Evolutionary conservation across 2,329 filamentous ascomycete genomes (phyloP), one percentile per base, ranked within the genome.

Genomic region (Cytospora paraplurivora): DNA sequence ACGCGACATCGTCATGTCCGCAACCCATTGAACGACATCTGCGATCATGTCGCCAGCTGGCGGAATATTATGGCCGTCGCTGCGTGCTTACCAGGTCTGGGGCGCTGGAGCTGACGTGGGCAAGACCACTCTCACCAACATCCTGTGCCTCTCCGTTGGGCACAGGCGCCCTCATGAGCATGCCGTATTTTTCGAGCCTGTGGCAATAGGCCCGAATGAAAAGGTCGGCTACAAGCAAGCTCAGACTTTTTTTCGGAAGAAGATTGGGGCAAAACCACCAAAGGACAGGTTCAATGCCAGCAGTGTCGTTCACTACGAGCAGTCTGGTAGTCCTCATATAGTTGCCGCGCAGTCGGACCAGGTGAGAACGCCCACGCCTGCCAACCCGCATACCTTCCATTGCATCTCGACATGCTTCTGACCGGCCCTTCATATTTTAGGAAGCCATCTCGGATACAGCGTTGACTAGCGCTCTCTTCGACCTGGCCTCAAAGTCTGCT

Each of bases 51-150:
- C 78, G 62, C 82, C 84, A 33, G 76, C 86, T 58, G 81, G 85
- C 55, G 82, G 86, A 59, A 79, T 86, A 55, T 79, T 93, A 44
- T 91, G 88, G 85, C 86, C 88, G 65, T 85, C 84, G 10, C 79
- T 93, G 60, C 85, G 86, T 66, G 81, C 86, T 13, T 85, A 91
- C 69, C 91, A 95, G 75, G 79, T 96, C 44, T 96, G 90, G 71
- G 92, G 92, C 34, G 90, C 92, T 54, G 95, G 94, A 70, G 95
- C 92, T 0, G 86, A 91, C 68, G 90, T 95, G 33, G 92, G 92
- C 67, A 96, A 96, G 79, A 96, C 92, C 0, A 85, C 96, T 37
- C 83, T 93, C 63, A 88, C 89, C 1, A 92, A 90, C 0, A 76
- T 92, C 13, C 79, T 96, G 4, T 89, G 86, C 73, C 87, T 85